These are phyloP conservation scores for Anastatica hierochuntica DNA, from an alignment of 345 rosid genomes.

Conservation along the genomic window DNA sequence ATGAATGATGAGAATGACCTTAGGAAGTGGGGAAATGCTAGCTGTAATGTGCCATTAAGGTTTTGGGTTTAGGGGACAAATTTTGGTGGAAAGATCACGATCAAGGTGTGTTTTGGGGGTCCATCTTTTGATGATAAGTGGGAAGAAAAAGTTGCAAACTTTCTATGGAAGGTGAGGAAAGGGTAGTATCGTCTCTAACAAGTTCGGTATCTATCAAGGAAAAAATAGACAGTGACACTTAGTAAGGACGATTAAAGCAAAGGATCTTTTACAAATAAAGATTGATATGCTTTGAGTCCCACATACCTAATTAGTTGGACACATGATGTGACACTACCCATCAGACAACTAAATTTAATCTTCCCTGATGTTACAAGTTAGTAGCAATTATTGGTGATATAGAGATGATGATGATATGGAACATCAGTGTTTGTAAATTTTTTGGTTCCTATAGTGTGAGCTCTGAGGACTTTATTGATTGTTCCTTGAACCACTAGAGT, in stretches of 20 bases:
- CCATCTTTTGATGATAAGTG: slow-evolving; percentile 33
- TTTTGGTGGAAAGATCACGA: slow-evolving; percentile 31
- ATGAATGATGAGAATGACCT: slow-evolving; percentile 26
- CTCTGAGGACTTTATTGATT: slow-evolving; percentile 25
- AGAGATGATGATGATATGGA: slow-evolving; percentile 13
- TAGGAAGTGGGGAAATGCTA: slow-evolving; percentile 30
- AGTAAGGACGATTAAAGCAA: slow-evolving; percentile 25
- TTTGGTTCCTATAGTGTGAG: slow-evolving; percentile 10
- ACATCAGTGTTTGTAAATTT: slow-evolving; percentile 9
- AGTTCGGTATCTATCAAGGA: slow-evolving; percentile 43
- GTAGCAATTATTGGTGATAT: slow-evolving; percentile 23
- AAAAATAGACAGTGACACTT: slow-evolving; percentile 21
- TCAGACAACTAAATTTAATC: slow-evolving; percentile 11
- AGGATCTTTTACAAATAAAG: slow-evolving; percentile 20
- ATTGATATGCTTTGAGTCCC: slow-evolving; percentile 28
- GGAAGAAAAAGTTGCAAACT: slow-evolving; percentile 15
- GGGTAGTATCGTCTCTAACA: slow-evolving; percentile 32
- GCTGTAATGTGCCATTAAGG: slow-evolving; percentile 42
- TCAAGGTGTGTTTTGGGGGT: slow-evolving; percentile 34
- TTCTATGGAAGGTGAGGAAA: slow-evolving; percentile 25
- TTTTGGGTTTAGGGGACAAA: slow-evolving; percentile 26
- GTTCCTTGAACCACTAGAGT: slow-evolving; percentile 12
- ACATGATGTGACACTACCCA: slow-evolving; percentile 25
- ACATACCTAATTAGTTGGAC: slow-evolving; percentile 33
- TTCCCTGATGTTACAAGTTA: slow-evolving; percentile 15